Evolutionary conservation across 345 rosid species (phyloP).

Genomic region (Geranium brycei): DNA sequence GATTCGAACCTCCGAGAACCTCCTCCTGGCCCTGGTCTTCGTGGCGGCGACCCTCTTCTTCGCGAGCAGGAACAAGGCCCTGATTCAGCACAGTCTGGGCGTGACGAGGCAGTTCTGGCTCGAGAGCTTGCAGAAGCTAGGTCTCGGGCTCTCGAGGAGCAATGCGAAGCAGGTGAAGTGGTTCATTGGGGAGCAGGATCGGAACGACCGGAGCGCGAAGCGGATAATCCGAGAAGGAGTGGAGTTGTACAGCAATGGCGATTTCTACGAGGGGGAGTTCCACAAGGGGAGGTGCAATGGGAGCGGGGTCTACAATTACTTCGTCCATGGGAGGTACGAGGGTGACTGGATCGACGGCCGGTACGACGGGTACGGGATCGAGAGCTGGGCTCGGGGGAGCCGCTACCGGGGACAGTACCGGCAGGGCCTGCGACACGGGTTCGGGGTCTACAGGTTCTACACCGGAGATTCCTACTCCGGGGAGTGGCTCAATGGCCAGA

Average conservation of each 20-base stretch:
- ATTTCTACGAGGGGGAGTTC: constrained; percentile 86
- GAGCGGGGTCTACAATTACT: constrained; percentile 75
- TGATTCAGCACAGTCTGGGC: constrained; percentile 38
- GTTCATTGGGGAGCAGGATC: constrained; percentile 54
- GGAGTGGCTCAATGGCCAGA: constrained; percentile 89
- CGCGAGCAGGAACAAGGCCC: constrained; percentile 53
- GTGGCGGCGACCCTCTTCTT: constrained; percentile 68
- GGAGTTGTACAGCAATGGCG: constrained; percentile 74
- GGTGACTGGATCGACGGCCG: constrained; percentile 92
- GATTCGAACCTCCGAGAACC: constrained; percentile 61
- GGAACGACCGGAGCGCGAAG: constrained; percentile 6
- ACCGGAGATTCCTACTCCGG: constrained; percentile 92
- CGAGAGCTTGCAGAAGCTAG: constrained; percentile 28
- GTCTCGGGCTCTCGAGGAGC: constrained; percentile 16
- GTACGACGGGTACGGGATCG: constrained; percentile 83
- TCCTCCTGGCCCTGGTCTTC: constrained; percentile 57
- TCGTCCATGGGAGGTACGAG: constrained; percentile 72
- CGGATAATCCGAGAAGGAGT: constrained; percentile 61
- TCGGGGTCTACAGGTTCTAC: constrained; percentile 65
- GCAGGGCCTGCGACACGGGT: constrained; percentile 72
- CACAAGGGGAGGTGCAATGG: constrained; percentile 76
- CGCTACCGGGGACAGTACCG: constrained; percentile 77
- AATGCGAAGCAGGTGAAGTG: constrained; percentile 54
- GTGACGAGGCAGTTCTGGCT: constrained; percentile 37
- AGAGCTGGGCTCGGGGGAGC: constrained; percentile 91